phyloP scores from a whole-genome alignment of 331 rosid species.

The Malus hybrid region DNA sequence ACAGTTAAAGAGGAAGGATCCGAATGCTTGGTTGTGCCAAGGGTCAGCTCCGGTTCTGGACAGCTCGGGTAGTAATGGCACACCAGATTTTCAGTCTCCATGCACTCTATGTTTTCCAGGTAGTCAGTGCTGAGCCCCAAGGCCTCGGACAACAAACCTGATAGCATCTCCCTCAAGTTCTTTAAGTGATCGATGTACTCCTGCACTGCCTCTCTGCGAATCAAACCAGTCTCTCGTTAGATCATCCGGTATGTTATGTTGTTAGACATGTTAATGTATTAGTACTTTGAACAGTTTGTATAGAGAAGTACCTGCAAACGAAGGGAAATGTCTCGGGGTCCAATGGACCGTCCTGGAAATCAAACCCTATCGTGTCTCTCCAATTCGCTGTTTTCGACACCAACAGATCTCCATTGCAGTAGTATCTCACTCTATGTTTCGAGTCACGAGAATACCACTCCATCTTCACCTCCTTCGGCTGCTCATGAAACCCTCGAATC shows the following conservation, averaged over 20 bases:
- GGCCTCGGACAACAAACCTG: slow-evolving; percentile 60
- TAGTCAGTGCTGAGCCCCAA: slow-evolving; percentile 44
- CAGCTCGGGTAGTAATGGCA: slow-evolving; percentile 81
- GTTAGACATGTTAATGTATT: not conserved
- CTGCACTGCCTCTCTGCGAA: slow-evolving; percentile 42
- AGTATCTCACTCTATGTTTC: slow-evolving; percentile 35
- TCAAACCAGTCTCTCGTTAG: not conserved
- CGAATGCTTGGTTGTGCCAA: slow-evolving; percentile 71
- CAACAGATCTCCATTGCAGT: slow-evolving; percentile 60
- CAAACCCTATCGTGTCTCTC: slow-evolving; percentile 68
- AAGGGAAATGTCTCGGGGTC: slow-evolving; percentile 37
- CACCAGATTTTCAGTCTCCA: slow-evolving; percentile 47
- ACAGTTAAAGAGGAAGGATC: slow-evolving; percentile 65
- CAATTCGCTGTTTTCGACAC: slow-evolving; percentile 70
- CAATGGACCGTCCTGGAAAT: slow-evolving; percentile 57
- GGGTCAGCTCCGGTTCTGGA: slow-evolving; percentile 69
- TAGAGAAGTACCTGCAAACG: slow-evolving; percentile 43
- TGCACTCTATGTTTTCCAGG: slow-evolving; percentile 48
- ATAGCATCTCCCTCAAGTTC: slow-evolving; percentile 32
- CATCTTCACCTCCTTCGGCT: slow-evolving; percentile 48
- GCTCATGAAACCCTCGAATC: slow-evolving; percentile 55
- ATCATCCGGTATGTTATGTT: not conserved
- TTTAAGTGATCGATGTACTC: slow-evolving; percentile 43
- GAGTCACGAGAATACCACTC: slow-evolving; percentile 67
- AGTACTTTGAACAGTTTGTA: not conserved